Conservation (phyloP, 2,329 filamentous ascomycete species). For the Capronia coronata region DNA sequence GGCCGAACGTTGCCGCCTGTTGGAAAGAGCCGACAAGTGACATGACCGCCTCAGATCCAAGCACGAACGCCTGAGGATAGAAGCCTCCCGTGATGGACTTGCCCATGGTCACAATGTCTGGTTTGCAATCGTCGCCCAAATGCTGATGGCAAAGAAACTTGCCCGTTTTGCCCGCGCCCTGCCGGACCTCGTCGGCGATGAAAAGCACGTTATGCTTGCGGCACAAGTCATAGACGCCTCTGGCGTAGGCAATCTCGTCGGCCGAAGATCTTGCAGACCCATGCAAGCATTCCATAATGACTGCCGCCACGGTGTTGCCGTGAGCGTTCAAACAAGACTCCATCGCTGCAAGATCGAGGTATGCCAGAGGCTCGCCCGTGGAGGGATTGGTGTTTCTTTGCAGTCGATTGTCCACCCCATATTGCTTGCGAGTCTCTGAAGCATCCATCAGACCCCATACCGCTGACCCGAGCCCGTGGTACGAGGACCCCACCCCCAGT, state of each 20-base stretch:
- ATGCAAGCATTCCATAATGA: background rate
- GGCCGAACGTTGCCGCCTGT: background rate
- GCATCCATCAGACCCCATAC: conserved; percentile 51
- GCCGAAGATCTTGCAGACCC: background rate
- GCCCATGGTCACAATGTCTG: conserved; percentile 81
- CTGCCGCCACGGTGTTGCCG: background rate
- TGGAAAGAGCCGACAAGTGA: background rate
- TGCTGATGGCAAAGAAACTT: conserved; percentile 95
- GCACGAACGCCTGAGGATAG: background rate
- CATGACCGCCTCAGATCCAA: background rate
- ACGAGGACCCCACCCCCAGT: conserved; percentile 82
- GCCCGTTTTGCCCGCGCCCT: conserved; percentile 81
- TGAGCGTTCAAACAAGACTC: background rate
- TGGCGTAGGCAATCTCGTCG: background rate
- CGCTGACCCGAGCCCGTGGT: conserved; percentile 59
- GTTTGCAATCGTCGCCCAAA: conserved; percentile 62
- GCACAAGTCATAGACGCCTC: conserved; percentile 8
- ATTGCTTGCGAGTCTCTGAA: conserved; percentile 47
- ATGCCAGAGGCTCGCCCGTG: conserved; percentile 67
- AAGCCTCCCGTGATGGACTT: conserved; percentile 11
- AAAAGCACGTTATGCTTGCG: conserved; percentile 37
- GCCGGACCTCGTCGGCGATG: conserved; percentile 92
- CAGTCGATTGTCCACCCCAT: background rate
- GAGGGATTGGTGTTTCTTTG: conserved; percentile 57
- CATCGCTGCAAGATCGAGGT: conserved; percentile 75